Evolutionary conservation across 352 stramenopile species (phyloP).

Genomic region (Globisporangium sylvaticum): DNA sequence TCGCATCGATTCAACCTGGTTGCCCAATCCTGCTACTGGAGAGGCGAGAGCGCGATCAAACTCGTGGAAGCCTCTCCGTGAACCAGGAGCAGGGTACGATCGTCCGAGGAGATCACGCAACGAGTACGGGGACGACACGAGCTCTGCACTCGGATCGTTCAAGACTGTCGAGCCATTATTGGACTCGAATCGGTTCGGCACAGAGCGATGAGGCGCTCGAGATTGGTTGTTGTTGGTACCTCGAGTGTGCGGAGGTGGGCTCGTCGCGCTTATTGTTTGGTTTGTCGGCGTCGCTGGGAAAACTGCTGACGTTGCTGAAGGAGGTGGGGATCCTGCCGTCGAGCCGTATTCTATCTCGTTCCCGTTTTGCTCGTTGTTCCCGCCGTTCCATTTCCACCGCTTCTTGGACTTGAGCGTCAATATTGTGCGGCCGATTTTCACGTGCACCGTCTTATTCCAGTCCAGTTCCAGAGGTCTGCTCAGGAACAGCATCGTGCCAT

Average conservation of each 20-base stretch:
- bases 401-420: constrained; percentile 83
- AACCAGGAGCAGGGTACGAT: neutral
- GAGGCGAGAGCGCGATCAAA: constrained; percentile 1
- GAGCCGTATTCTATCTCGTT: constrained; percentile 18
- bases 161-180: constrained; percentile 21
- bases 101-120: constrained; percentile 9
- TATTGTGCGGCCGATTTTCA: constrained; percentile 84
- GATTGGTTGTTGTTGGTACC: constrained; percentile 3
- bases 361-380: constrained; percentile 33
- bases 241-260: constrained; percentile 6
- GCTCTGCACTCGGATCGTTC: constrained; percentile 45
- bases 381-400: constrained; percentile 73
- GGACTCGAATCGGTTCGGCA: constrained; percentile 34
- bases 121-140: constrained; percentile 24
- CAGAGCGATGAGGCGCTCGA: constrained; percentile 13
- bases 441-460: constrained; percentile 79
- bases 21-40: neutral
- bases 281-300: constrained; percentile 15
- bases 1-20: constrained; percentile 2
- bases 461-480: constrained; percentile 76
- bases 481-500: constrained; percentile 84
- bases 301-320: neutral
- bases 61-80: neutral
- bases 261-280: constrained; percentile 7
- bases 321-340: neutral